Conservation (phyloP, 495 filamentous ascomycete genomes). For the Xylaria bambusicola region DNA sequence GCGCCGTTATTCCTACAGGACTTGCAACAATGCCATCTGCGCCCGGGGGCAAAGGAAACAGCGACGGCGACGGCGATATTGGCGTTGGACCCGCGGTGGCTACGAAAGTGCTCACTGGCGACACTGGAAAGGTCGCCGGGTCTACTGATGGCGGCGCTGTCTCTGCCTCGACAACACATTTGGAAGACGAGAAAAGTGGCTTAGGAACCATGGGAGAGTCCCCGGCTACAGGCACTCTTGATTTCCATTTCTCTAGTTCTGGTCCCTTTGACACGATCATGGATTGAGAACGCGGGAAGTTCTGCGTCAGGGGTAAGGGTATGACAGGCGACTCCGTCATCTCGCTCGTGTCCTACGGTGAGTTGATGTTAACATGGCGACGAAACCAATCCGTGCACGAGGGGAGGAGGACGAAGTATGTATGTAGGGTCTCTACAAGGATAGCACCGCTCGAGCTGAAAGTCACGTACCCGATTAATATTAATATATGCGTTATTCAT, state of each 20-base stretch:
- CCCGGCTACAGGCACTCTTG: slow-evolving; percentile 7
- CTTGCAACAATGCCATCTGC: not conserved
- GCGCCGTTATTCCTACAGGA: slow-evolving; percentile 4
- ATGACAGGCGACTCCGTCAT: slow-evolving; percentile 18
- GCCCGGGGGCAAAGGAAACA: slow-evolving; percentile 10
- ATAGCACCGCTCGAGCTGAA: not conserved
- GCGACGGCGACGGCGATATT: slow-evolving; percentile 8
- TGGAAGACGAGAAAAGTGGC: slow-evolving; percentile 13
- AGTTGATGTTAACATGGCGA: slow-evolving; percentile 1
- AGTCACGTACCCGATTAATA: slow-evolving; percentile 16
- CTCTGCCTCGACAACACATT: slow-evolving; percentile 1
- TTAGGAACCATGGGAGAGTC: slow-evolving; percentile 4
- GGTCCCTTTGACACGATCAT: not conserved
- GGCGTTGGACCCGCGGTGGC: not conserved
- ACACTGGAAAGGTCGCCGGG: not conserved
- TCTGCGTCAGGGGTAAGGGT: not conserved
- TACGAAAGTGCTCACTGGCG: not conserved
- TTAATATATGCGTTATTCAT: slow-evolving; percentile 13
- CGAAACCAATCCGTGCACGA: not conserved
- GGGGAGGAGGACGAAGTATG: too few species aligned
- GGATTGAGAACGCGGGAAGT: not conserved
- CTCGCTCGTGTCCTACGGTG: slow-evolving; percentile 9
- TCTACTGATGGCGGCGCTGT: not conserved
- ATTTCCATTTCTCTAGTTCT: slow-evolving; percentile 9
- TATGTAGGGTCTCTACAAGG: not conserved